Conservation (phyloP, 2,329 filamentous ascomycete species). For the Penicillium sp. region DNA sequence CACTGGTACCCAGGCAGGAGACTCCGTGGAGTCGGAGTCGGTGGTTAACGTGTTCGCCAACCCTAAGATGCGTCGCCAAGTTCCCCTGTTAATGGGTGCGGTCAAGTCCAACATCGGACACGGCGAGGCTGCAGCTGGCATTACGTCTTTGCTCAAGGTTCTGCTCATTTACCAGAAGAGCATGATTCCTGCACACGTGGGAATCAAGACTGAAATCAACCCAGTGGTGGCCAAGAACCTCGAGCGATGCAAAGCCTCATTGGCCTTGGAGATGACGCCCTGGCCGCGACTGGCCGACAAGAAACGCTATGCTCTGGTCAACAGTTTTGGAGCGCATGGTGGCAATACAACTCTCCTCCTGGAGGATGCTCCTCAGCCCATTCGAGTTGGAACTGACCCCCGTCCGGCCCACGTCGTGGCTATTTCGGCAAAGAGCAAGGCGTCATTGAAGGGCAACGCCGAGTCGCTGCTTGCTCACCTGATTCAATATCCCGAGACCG, state of each 20-base stretch:
- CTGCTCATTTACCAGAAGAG: slow-evolving; percentile 64
- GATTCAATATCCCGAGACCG: slow-evolving; percentile 42
- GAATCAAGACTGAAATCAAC: slow-evolving; percentile 57
- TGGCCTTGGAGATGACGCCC: slow-evolving; percentile 46
- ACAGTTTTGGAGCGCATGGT: slow-evolving; percentile 68
- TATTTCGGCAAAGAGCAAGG: slow-evolving; percentile 53
- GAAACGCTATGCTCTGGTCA: slow-evolving; percentile 45
- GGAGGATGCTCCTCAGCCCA: slow-evolving; percentile 54
- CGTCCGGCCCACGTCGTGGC: slow-evolving; percentile 57
- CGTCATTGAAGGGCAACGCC: slow-evolving; percentile 51
- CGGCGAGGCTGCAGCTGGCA: slow-evolving; percentile 42
- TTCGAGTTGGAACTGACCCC: slow-evolving; percentile 43
- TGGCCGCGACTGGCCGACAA: slow-evolving; percentile 20
- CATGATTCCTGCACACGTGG: slow-evolving; percentile 62
- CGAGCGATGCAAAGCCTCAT: slow-evolving; percentile 32
- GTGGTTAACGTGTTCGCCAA: slow-evolving; percentile 38
- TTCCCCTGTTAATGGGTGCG: slow-evolving; percentile 9
- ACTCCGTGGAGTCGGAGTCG: slow-evolving; percentile 39
- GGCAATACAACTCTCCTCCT: slow-evolving; percentile 65
- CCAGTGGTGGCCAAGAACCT: slow-evolving; percentile 35
- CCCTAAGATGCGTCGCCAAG: slow-evolving; percentile 36
- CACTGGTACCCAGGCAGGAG: slow-evolving; percentile 44
- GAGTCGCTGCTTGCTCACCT: slow-evolving; percentile 54
- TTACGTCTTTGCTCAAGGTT: slow-evolving; percentile 56
- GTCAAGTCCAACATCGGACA: slow-evolving; percentile 45